Conservation (phyloP, 345 rosid genomes). For the Hypericum perforatum region DNA sequence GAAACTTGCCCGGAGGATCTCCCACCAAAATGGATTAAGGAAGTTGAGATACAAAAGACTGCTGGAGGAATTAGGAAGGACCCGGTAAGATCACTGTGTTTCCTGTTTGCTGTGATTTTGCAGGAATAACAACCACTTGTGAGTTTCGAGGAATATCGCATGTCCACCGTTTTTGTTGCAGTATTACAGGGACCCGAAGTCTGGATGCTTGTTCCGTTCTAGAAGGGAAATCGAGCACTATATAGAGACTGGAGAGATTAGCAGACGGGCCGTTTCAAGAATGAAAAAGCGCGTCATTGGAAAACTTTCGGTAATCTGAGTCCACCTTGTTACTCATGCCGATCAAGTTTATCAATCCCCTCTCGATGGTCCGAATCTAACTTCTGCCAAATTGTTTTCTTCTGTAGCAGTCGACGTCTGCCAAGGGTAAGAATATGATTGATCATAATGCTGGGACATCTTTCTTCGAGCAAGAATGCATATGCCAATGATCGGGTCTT, state of each 20-base stretch:
- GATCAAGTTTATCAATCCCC: not conserved
- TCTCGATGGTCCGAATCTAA: not conserved
- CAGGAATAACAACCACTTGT: not conserved
- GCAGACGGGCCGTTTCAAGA: slow-evolving; percentile 14
- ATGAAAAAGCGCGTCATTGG: slow-evolving; percentile 3
- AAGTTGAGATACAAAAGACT: slow-evolving; percentile 17
- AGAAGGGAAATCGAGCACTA: slow-evolving; percentile 26
- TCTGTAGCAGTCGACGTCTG: slow-evolving; percentile 9
- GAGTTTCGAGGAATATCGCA: slow-evolving; percentile 7
- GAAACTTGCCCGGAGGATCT: slow-evolving; percentile 18
- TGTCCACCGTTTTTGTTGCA: slow-evolving; percentile 11
- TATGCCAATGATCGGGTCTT: not conserved
- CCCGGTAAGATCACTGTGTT: slow-evolving; percentile 17
- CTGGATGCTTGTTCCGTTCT: slow-evolving; percentile 31
- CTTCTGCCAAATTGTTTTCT: slow-evolving; percentile 3
- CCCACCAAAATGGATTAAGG: slow-evolving; percentile 36
- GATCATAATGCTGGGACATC: slow-evolving; percentile 4
- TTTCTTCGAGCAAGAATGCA: slow-evolving; percentile 14
- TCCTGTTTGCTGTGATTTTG: not conserved
- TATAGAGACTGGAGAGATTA: slow-evolving; percentile 27
- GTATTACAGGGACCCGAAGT: slow-evolving; percentile 32
- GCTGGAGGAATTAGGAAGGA: slow-evolving; percentile 18
- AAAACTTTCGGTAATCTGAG: slow-evolving; percentile 8
- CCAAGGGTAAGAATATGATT: slow-evolving; percentile 15
- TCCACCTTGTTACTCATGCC: not conserved